Evolutionary conservation across 164 flowering plant genomes (phyloP), one percentile per base, ranked within the genome.

Genomic region (Tetracentron sinense): DNA sequence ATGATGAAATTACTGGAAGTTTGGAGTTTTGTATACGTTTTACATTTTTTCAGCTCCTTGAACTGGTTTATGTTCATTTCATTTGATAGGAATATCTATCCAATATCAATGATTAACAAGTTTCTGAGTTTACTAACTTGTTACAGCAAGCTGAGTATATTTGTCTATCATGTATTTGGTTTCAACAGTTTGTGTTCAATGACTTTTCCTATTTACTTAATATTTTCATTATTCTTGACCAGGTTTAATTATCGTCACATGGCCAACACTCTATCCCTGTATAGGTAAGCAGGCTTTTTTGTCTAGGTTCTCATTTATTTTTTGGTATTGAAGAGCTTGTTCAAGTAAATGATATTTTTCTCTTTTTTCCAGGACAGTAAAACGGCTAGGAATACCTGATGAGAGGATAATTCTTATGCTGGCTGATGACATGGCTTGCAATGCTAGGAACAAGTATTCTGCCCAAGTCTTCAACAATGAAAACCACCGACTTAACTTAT

Each of bases 221-320:
- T 54, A 46, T 17, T 38, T 0, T 52, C 30, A 54, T 58, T 65
- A 11, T 63, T 60, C 29, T 68, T 69, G 33, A 70, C 62, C 88
- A 95, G 99, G 99, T 95, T 95, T 74, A 95, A 95, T 53, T 92
- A 95, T 69, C 79, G 99, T n/a, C 99, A 95, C 69, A 95, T 95
- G 97, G 98, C 99, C 54, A 95, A 95, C 67, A 95, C 99, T 54
- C 73, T 95, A 62, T 95, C 99, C 27, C 78, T 92, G 63, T 95
- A 95, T 77, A 85, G 99, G 99, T 90, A 72, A 71, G 74, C 44
- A 27, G 23, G 56, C 14, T 25, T 15, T 31, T 8, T 60, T 20
- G 47, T 46, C 25, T 11, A 44, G 47, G 50, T 38, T 49, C n/a
- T 28, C 10, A 16, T 51, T 38, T 52, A 6, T 22, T 28, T 14